phyloP scores from a whole-genome alignment of 257 asterid species.

The Nyctanthes arbortristis region DNA sequence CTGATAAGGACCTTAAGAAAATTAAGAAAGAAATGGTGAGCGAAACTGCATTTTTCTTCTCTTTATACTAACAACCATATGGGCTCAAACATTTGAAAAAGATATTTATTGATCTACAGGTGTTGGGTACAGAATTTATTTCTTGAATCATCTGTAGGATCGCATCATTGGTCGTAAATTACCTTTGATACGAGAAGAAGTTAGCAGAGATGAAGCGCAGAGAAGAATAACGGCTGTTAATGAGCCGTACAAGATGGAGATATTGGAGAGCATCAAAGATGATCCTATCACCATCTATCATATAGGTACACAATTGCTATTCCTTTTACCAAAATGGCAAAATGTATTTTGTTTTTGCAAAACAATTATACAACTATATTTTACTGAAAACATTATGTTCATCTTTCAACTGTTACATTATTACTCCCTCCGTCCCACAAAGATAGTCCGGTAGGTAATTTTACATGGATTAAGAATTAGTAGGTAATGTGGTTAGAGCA shows the following conservation, averaged over 20 bases:
- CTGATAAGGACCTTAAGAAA: slow-evolving; percentile 62
- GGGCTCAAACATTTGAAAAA: background rate
- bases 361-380: too few relatives aligned
- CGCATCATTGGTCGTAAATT: too few relatives aligned
- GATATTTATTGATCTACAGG: too few relatives aligned
- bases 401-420: background rate
- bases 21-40: slow-evolving; percentile 97
- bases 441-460: too few relatives aligned
- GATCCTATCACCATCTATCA: slow-evolving; percentile 92
- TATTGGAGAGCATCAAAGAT: slow-evolving; percentile 78
- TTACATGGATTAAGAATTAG: too few relatives aligned
- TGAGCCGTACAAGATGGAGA: slow-evolving; percentile 94
- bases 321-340: background rate
- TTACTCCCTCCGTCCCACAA: too few relatives aligned
- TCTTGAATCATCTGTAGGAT: too few relatives aligned
- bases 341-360: background rate
- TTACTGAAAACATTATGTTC: background rate
- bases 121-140: too few relatives aligned
- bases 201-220: slow-evolving; percentile 82
- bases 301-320: slow-evolving; percentile 52
- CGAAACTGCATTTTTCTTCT: background rate
- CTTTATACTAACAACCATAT: background rate
- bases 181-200: slow-evolving; percentile 75
- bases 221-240: slow-evolving; percentile 69
- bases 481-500: too few relatives aligned